These are phyloP conservation scores for Paraphoma sp. DNA, from an alignment of 2,329 filamentous ascomycete species.

Conservation along the genomic window DNA sequence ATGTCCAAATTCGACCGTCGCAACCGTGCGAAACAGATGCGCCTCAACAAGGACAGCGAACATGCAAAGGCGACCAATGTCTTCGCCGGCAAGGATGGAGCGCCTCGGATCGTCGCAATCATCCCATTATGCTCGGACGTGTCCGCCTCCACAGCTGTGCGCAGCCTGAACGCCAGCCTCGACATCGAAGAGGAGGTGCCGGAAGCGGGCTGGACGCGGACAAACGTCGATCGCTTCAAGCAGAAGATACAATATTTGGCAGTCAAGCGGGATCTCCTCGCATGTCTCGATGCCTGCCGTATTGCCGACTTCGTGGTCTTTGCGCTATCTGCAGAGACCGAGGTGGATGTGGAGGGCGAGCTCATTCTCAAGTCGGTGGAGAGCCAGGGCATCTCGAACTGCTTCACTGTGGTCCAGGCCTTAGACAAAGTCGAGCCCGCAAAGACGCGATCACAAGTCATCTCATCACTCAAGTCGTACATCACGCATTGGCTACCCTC, in stretches of 20 bases:
- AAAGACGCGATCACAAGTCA: conserved; percentile 78
- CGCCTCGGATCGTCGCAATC: conserved; percentile 85
- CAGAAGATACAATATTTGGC: conserved; percentile 90
- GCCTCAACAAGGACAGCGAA: conserved; percentile 81
- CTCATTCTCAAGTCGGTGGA: conserved; percentile 85
- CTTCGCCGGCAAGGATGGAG: conserved; percentile 85
- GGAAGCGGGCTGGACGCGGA: conserved; percentile 65
- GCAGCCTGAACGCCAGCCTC: conserved; percentile 76
- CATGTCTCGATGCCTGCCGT: conserved; percentile 83
- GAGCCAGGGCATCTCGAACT: conserved; percentile 91
- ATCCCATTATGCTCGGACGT: conserved; percentile 81
- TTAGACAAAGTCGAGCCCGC: conserved; percentile 78
- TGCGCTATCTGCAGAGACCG: conserved; percentile 79
- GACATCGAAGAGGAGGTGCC: conserved; percentile 74
- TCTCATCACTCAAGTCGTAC: conserved; percentile 86
- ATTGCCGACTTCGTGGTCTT: conserved; percentile 92
- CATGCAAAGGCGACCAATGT: conserved; percentile 79
- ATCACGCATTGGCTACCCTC: conserved; percentile 94
- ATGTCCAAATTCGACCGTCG: conserved; percentile 96
- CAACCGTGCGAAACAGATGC: conserved; percentile 92
- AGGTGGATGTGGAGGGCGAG: conserved; percentile 86
- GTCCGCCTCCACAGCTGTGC: conserved; percentile 71
- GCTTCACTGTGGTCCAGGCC: conserved; percentile 83
- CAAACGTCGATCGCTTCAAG: conserved; percentile 88
- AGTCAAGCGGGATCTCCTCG: conserved; percentile 73